These are phyloP conservation scores for Lupinus albus DNA, from an alignment of 306 rosid species.

Conservation along the genomic window DNA sequence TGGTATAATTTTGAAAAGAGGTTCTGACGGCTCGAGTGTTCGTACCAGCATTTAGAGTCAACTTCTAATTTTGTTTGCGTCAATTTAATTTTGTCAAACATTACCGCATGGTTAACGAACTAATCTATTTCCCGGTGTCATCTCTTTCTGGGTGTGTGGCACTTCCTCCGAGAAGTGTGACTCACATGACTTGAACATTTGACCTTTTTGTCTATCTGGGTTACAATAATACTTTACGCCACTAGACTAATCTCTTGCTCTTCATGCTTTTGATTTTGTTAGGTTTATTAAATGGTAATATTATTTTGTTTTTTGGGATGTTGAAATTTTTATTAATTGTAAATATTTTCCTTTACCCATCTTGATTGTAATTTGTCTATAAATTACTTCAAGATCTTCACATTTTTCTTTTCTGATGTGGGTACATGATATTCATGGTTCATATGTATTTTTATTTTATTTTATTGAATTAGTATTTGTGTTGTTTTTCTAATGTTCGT, in stretches of 20 bases:
- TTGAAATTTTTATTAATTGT: conserved; percentile 2
- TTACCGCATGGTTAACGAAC: too few relatives aligned
- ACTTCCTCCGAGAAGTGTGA: too few relatives aligned
- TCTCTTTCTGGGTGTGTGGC: neutral
- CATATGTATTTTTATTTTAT: neutral
- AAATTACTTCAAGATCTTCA: neutral
- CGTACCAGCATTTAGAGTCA: neutral
- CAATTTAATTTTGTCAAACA: neutral
- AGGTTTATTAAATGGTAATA: too few relatives aligned
- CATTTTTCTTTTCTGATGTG: neutral
- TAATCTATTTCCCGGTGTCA: too few relatives aligned
- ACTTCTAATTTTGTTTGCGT: neutral
- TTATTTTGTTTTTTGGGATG: neutral
- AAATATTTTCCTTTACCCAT: conserved; percentile 16
- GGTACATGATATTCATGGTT: neutral
- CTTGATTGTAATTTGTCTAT: conserved; percentile 12
- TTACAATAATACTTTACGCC: too few relatives aligned
- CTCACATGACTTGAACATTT: too few relatives aligned
- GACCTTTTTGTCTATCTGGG: too few relatives aligned
- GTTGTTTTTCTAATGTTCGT: conserved; percentile 32
- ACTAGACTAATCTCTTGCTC: too few relatives aligned
- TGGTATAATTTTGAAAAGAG: neutral
- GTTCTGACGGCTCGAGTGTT: neutral
- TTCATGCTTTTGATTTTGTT: too few relatives aligned
- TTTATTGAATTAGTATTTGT: neutral